Percentiles rank a stretch among this genome's conserved stretches.
These are phyloP conservation scores for Bisporella sp. DNA, from an alignment of 2,329 filamentous ascomycete species.

Conservation along the genomic window DNA sequence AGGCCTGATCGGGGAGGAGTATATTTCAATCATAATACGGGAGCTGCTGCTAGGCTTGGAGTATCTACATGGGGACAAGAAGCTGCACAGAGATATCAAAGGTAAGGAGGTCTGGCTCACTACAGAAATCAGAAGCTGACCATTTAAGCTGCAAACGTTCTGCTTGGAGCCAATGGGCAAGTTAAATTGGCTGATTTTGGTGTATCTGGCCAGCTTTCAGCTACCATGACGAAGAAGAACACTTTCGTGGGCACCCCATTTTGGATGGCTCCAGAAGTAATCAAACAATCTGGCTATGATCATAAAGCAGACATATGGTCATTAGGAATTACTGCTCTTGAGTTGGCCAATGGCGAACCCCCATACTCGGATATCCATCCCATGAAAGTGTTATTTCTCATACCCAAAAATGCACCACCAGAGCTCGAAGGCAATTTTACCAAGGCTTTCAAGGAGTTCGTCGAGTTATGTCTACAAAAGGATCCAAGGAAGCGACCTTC, in stretches of 20 bases:
- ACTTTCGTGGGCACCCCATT: slow-evolving; percentile 98
- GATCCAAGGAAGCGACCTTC: slow-evolving; percentile 85
- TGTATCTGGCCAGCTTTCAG: slow-evolving; percentile 90
- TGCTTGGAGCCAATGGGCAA: slow-evolving; percentile 84
- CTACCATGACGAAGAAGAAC: slow-evolving; percentile 99
- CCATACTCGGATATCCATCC: slow-evolving; percentile 95
- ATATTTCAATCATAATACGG: slow-evolving; percentile 90
- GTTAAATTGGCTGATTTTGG: slow-evolving; percentile 97
- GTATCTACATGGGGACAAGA: slow-evolving; percentile 92
- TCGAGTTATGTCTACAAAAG: slow-evolving; percentile 76
- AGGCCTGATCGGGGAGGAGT: slow-evolving; percentile 83
- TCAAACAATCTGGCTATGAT: slow-evolving; percentile 96
- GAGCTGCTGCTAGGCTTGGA: slow-evolving; percentile 86
- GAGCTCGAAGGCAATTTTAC: slow-evolving; percentile 74
- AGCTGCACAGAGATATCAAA: slow-evolving; percentile 94
- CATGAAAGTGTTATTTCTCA: slow-evolving; percentile 96
- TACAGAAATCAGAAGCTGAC: slow-evolving; percentile 3
- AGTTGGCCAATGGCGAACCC: slow-evolving; percentile 85
- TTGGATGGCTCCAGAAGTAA: slow-evolving; percentile 99
- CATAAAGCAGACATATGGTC: slow-evolving; percentile 99
- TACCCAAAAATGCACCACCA: slow-evolving; percentile 89
- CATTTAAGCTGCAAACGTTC: slow-evolving; percentile 74
- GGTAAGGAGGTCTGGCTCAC: slow-evolving; percentile 43
- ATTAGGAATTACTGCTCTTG: slow-evolving; percentile 86
- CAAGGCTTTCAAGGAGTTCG: slow-evolving; percentile 76